phyloP scores from a whole-genome alignment of 2,329 filamentous ascomycete genomes.

The Calonectria henricotiae region DNA sequence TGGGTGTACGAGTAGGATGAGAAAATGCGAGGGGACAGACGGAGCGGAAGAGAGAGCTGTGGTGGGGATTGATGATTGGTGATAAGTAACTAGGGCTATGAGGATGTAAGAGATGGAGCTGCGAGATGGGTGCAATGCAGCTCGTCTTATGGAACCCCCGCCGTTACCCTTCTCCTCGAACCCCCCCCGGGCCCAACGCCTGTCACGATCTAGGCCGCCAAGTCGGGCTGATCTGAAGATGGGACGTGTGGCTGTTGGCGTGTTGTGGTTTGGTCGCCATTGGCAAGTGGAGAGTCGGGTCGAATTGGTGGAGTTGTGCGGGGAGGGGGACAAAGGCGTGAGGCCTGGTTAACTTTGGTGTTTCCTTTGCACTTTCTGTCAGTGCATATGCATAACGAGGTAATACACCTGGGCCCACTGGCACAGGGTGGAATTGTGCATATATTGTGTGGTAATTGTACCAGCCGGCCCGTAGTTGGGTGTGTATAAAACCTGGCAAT shows the following conservation, averaged over 20 bases:
- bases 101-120: conserved; percentile 24
- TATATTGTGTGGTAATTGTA: neutral
- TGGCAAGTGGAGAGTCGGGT: conserved; percentile 36
- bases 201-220: conserved; percentile 34
- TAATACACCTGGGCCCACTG: neutral
- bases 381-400: conserved; percentile 5
- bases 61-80: conserved; percentile 40
- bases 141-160: conserved; percentile 36
- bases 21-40: conserved; percentile 48
- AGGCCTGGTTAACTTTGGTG: conserved; percentile 13
- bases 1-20: conserved; percentile 36
- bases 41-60: conserved; percentile 53
- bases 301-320: conserved; percentile 34
- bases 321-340: conserved; percentile 14
- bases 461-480: neutral
- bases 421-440: neutral
- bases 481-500: conserved; percentile 19
- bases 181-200: conserved; percentile 19
- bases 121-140: conserved; percentile 28
- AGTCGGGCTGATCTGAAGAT: conserved; percentile 34
- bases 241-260: conserved; percentile 31
- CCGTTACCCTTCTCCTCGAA: conserved; percentile 21
- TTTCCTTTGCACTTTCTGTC: conserved; percentile 6
- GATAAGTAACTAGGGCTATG: conserved; percentile 24
- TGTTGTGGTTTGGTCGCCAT: conserved; percentile 35